Evolutionary conservation across 495 filamentous ascomycete genomes (phyloP).

Genomic region (Tirmania nivea): DNA sequence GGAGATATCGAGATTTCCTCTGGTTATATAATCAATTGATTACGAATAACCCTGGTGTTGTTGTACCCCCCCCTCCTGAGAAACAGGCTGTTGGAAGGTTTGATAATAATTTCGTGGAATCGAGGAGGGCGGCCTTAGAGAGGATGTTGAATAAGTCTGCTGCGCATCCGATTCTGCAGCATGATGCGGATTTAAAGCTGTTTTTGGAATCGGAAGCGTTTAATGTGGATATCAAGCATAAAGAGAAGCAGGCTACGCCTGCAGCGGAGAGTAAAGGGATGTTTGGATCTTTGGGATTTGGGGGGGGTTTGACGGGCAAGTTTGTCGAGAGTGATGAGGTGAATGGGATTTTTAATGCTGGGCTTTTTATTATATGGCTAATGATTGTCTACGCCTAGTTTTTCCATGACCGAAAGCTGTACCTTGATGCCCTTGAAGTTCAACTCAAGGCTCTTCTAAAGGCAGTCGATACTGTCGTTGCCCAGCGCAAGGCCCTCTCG

Average conservation of each 20-base stretch:
- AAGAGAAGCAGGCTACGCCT: constrained; percentile 65
- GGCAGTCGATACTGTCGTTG: constrained; percentile 76
- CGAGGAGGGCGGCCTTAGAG: constrained; percentile 69
- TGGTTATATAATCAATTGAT: constrained; percentile 93
- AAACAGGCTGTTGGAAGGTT: constrained; percentile 95
- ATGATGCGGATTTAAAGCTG: constrained; percentile 81
- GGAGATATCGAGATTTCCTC: constrained; percentile 86
- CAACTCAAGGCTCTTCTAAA: constrained; percentile 88
- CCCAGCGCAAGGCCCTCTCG: constrained; percentile 73
- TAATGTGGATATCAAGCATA: constrained; percentile 91
- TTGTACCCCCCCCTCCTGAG: constrained; percentile 89
- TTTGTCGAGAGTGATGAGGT: constrained; percentile 97
- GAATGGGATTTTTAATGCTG: constrained; percentile 21
- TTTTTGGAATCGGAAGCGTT: constrained; percentile 93
- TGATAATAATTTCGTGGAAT: constrained; percentile 91
- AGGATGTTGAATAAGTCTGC: constrained; percentile 94
- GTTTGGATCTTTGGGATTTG: constrained; percentile 63
- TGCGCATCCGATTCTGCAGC: constrained; percentile 71
- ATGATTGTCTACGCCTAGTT: constrained; percentile 31
- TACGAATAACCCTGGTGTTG: constrained; percentile 79
- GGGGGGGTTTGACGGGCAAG: constrained; percentile 49
- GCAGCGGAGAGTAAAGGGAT: constrained; percentile 81
- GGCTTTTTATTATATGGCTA: constrained; percentile 1
- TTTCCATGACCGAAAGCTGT: constrained; percentile 91
- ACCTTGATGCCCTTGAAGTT: constrained; percentile 82